A percentile compares a stretch with the other conserved stretches of the same genome.
Conservation (phyloP, 1,139 yeast genomes). For the Debaryomyces coudertii region DNA sequence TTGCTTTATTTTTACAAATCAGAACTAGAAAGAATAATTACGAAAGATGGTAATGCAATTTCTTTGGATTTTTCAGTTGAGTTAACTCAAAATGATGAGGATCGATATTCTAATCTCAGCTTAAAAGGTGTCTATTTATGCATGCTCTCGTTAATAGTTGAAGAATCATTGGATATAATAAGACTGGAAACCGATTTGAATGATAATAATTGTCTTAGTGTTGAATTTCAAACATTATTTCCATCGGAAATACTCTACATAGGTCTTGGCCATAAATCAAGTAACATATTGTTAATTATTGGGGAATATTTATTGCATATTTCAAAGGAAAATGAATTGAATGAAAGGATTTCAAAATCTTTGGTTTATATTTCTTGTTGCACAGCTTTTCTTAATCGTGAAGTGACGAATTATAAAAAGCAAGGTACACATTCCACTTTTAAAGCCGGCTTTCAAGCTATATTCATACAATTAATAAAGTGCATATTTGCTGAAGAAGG, state of each 20-base stretch:
- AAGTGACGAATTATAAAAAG: conserved; percentile 22
- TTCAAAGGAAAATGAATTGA: conserved; percentile 4
- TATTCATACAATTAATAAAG: conserved; percentile 9
- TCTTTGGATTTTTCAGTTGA: conserved; percentile 16
- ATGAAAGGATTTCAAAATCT: conserved; percentile 19
- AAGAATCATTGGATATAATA: conserved; percentile 34
- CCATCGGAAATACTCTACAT: conserved; percentile 28
- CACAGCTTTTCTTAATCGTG: conserved; percentile 29
- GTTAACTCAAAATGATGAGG: conserved; percentile 16
- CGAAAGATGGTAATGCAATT: conserved; percentile 22
- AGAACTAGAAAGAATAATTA: conserved; percentile 28
- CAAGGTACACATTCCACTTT: conserved; percentile 14
- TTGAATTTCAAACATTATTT: conserved; percentile 27
- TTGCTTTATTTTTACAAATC: conserved; percentile 31
- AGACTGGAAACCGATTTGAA: conserved; percentile 20
- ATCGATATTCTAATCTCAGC: conserved; percentile 18
- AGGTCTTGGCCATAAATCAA: conserved; percentile 23
- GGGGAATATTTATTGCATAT: conserved; percentile 20
- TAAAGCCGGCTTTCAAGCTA: conserved; percentile 4
- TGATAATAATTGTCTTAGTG: conserved; percentile 15
- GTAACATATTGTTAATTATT: conserved; percentile 19
- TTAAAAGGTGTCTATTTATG: conserved; percentile 34
- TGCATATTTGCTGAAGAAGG: conserved; percentile 20
- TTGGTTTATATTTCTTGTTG: conserved; percentile 29
- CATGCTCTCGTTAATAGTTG: conserved; percentile 36